phyloP scores from a whole-genome alignment of 2,329 filamentous ascomycete genomes.

The Eurotiales sp. region DNA sequence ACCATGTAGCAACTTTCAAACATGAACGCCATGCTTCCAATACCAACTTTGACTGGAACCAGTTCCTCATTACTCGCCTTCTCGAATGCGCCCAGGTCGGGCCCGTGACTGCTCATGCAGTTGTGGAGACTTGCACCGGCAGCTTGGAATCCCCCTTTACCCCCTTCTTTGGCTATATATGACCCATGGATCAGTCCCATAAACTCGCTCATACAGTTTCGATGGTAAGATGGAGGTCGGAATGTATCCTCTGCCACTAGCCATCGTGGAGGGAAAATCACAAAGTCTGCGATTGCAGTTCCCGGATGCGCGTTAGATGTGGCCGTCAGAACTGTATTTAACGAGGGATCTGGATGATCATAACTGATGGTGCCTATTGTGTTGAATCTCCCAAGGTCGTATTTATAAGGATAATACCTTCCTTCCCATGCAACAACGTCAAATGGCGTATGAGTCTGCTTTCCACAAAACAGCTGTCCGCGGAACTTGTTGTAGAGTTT shows the following conservation, averaged over 20 bases:
- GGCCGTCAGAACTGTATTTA: conserved; percentile 4
- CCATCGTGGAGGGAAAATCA: neutral
- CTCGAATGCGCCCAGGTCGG: conserved; percentile 54
- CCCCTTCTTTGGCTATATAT: conserved; percentile 14
- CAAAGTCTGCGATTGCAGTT: conserved; percentile 1
- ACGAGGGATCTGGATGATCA: neutral
- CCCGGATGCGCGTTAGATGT: neutral
- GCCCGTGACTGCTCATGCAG: conserved; percentile 66
- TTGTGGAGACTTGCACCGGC: conserved; percentile 64
- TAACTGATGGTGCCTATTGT: neutral
- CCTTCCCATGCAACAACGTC: conserved; percentile 67
- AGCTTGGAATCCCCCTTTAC: conserved; percentile 58
- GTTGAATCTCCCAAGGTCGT: conserved; percentile 23
- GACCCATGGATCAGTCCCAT: neutral
- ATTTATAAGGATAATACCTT: conserved; percentile 43
- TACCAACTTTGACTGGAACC: conserved; percentile 52
- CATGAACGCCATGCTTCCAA: conserved; percentile 62
- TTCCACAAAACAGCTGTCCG: conserved; percentile 53
- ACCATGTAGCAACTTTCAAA: conserved; percentile 65
- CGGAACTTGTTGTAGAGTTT: conserved; percentile 46
- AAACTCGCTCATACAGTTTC: neutral
- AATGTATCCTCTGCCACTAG: neutral
- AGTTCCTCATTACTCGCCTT: conserved; percentile 51
- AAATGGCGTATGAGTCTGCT: conserved; percentile 61
- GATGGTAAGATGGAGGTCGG: conserved; percentile 2